Evolutionary conservation across 352 stramenopile species (phyloP).

Genomic region (Halophytophthora batemanensis): DNA sequence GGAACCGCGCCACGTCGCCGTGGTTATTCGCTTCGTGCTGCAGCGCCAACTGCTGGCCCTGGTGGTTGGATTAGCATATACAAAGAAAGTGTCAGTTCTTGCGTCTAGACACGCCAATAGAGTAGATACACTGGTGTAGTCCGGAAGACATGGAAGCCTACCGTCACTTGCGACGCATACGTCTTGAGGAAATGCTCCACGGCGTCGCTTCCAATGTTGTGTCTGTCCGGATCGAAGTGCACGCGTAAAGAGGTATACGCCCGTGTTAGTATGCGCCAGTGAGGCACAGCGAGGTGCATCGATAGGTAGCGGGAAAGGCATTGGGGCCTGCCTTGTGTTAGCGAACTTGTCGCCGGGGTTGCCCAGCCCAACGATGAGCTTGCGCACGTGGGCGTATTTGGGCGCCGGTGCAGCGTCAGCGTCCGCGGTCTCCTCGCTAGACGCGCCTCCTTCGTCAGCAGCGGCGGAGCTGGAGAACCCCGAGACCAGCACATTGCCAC

Average conservation of each 20-base stretch:
- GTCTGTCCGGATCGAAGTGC: conserved; percentile 27
- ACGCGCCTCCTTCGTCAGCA: neutral
- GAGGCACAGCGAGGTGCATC: no score
- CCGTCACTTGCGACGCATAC: conserved; percentile 61
- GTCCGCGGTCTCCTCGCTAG: neutral
- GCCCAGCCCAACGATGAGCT: conserved; percentile 80
- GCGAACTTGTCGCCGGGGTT: conserved; percentile 82
- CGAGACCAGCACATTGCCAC: conserved; percentile 6
- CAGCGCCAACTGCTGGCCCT: conserved; percentile 49
- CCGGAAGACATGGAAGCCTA: no score
- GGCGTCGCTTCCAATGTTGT: conserved; percentile 77
- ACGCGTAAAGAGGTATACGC: neutral
- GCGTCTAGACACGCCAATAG: neutral
- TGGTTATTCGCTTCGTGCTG: conserved; percentile 59
- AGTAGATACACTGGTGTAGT: conserved; percentile 6
- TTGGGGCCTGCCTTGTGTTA: conserved; percentile 51
- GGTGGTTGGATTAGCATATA: neutral
- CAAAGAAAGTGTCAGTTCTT: neutral
- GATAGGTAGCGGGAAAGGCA: neutral
- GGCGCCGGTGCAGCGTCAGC: conserved; percentile 2
- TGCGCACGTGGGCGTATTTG: conserved; percentile 72
- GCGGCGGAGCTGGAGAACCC: conserved; percentile 13
- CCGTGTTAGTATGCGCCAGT: no score
- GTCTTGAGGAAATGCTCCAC: conserved; percentile 65
- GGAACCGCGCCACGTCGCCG: conserved; percentile 60